A percentile compares a stretch with the other conserved stretches of the same genome.
Conservation (phyloP, 441 rosid genomes). For the Mallotus japonicus region DNA sequence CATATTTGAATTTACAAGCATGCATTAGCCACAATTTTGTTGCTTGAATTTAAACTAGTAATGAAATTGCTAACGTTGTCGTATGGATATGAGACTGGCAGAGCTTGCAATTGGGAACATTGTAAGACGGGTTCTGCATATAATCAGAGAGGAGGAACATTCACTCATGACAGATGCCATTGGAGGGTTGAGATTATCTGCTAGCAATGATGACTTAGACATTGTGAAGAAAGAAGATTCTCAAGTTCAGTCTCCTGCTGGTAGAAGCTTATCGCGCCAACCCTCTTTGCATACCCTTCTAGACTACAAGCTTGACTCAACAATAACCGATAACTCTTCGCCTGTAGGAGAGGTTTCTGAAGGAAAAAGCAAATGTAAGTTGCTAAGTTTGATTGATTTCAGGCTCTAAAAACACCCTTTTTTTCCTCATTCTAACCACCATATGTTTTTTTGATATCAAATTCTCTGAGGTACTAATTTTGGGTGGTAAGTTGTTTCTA, state of each 20-base stretch:
- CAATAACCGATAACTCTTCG: slow-evolving; percentile 62
- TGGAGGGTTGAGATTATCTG: too few relatives aligned
- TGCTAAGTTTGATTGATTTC: too few relatives aligned
- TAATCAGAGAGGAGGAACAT: slow-evolving; percentile 91
- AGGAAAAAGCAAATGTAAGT: slow-evolving; percentile 84
- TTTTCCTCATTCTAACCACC: neutral
- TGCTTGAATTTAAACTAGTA: neutral
- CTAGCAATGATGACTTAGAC: slow-evolving; percentile 44
- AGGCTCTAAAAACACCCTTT: too few relatives aligned
- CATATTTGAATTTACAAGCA: neutral
- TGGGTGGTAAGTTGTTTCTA: slow-evolving; percentile 12
- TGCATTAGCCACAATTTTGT: neutral
- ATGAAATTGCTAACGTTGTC: too few relatives aligned
- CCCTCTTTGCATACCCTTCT: slow-evolving; percentile 90
- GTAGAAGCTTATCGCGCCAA: slow-evolving; percentile 79
- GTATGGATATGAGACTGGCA: slow-evolving; percentile 35
- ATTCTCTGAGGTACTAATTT: too few relatives aligned
- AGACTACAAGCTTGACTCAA: slow-evolving; percentile 70
- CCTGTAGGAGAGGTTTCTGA: slow-evolving; percentile 87
- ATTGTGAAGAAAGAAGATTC: slow-evolving; percentile 47
- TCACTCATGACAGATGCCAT: slow-evolving; percentile 48
- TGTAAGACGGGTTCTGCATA: slow-evolving; percentile 91
- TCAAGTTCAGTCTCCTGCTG: slow-evolving; percentile 72
- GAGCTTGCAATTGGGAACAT: slow-evolving; percentile 97
- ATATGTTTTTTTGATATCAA: neutral